Evolutionary conservation across 2,329 filamentous ascomycete species (phyloP).

Genomic region (Diaporthe vexans): DNA sequence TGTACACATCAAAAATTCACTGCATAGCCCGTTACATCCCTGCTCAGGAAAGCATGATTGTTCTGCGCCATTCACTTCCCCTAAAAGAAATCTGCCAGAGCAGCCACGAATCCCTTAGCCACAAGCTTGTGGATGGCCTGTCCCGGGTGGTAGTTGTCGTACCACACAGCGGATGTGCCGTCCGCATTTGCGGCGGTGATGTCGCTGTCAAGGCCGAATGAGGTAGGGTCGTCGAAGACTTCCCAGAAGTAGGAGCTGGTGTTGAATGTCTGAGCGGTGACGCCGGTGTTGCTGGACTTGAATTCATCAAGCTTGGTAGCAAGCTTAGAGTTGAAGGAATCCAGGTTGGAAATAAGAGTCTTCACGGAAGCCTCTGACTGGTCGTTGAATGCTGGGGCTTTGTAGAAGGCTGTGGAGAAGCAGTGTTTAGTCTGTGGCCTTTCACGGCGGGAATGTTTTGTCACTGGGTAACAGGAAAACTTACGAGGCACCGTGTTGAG

Average conservation of each 20-base stretch:
- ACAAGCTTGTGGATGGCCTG: conserved; percentile 39
- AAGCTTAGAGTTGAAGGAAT: conserved; percentile 39
- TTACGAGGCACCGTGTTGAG: conserved; percentile 38
- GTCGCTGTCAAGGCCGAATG: conserved; percentile 38
- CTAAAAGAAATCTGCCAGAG: conserved; percentile 36
- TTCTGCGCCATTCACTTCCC: no score
- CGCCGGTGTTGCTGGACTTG: conserved; percentile 38
- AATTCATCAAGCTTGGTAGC: conserved; percentile 36
- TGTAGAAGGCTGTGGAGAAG: conserved; percentile 33
- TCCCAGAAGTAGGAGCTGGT: conserved; percentile 40
- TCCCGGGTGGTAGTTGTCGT: conserved; percentile 41
- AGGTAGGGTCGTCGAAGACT: conserved; percentile 36
- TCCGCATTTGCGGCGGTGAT: conserved; percentile 39
- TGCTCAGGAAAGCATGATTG: not conserved
- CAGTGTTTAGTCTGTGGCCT: not conserved
- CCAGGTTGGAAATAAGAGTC: conserved; percentile 31
- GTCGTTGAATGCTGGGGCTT: conserved; percentile 34
- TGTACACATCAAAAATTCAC: not conserved
- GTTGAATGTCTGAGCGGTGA: conserved; percentile 38
- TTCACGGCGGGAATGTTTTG: not conserved
- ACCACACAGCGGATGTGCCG: conserved; percentile 39
- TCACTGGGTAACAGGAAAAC: not conserved
- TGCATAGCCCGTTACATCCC: no score
- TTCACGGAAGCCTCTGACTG: conserved; percentile 34
- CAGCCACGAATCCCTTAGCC: conserved; percentile 33